Evolutionary conservation across 371 early-diverging fungal species (phyloP).

Genomic region (Mortierella polycephala): DNA sequence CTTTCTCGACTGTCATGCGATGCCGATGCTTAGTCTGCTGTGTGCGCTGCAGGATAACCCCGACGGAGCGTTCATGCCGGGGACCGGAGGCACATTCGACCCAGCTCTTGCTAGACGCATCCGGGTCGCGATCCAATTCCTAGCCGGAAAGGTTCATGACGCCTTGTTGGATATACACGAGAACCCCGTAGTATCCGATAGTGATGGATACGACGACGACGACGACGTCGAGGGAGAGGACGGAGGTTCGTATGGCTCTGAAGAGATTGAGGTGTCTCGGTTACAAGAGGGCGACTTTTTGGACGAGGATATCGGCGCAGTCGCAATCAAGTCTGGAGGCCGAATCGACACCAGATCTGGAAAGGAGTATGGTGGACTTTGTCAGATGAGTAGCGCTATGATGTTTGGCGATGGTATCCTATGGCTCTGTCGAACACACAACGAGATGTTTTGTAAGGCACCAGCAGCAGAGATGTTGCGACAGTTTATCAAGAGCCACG

Average conservation of each 20-base stretch:
- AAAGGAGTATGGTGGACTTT: conserved; percentile 1
- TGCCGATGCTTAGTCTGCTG: conserved; percentile 31
- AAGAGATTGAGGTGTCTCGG: not conserved
- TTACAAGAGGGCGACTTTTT: conserved; percentile 9
- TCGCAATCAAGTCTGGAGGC: not conserved
- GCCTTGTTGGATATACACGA: conserved; percentile 16
- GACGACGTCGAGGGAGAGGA: not conserved
- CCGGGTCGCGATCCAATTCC: conserved; percentile 16
- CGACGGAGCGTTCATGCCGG: not conserved
- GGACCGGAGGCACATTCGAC: not conserved
- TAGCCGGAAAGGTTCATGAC: conserved; percentile 13
- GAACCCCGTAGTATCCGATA: not conserved
- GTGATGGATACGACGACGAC: conserved; percentile 41
- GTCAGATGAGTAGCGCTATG: not conserved
- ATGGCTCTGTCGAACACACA: conserved; percentile 29
- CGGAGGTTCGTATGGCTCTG: no score
- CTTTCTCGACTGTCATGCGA: conserved; percentile 8
- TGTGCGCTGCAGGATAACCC: conserved; percentile 17
- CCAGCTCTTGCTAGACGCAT: conserved; percentile 7
- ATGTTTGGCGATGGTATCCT: conserved; percentile 4
- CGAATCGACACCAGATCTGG: no score
- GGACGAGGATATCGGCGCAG: not conserved
- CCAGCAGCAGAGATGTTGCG: conserved; percentile 6
- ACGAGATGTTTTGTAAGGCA: conserved; percentile 15
- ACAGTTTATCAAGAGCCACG: conserved; percentile 12